phyloP scores from a whole-genome alignment of 2,329 filamentous ascomycete genomes.

The Sodiomyces alkalinus region DNA sequence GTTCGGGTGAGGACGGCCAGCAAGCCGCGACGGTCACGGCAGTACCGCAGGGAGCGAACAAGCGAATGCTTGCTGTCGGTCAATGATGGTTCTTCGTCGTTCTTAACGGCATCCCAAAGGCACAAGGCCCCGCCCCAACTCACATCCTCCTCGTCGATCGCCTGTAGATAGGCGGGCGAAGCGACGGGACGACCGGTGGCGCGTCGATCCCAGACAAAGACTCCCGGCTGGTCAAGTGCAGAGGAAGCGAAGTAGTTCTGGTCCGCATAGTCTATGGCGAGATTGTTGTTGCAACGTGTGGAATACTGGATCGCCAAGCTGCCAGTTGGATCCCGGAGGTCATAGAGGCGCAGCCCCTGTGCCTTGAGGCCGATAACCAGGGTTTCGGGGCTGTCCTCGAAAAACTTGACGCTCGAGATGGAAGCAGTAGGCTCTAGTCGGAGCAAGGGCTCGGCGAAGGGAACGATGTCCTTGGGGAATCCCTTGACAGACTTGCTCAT shows the following conservation, averaged over 20 bases:
- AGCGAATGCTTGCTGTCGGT: slow-evolving; percentile 42
- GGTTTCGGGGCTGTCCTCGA: slow-evolving; percentile 59
- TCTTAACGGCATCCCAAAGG: slow-evolving; percentile 40
- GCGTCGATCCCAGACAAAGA: slow-evolving; percentile 68
- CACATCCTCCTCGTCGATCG: slow-evolving; percentile 43
- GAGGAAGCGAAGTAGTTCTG: slow-evolving; percentile 77
- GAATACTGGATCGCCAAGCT: slow-evolving; percentile 32
- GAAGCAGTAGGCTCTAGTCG: slow-evolving; percentile 51
- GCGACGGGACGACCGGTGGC: slow-evolving; percentile 36
- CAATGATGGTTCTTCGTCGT: slow-evolving; percentile 30
- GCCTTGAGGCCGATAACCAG: slow-evolving; percentile 63
- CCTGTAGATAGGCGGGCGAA: slow-evolving; percentile 38
- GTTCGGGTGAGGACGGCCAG: slow-evolving; percentile 46
- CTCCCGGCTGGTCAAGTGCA: slow-evolving; percentile 55
- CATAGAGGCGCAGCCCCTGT: slow-evolving; percentile 61
- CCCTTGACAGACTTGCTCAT: slow-evolving; percentile 31
- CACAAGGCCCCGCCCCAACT: slow-evolving; percentile 48
- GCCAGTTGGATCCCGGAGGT: slow-evolving; percentile 49
- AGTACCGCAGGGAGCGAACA: slow-evolving; percentile 48
- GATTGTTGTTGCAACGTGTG: slow-evolving; percentile 52
- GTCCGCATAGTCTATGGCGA: slow-evolving; percentile 66
- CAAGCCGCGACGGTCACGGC: slow-evolving; percentile 44
- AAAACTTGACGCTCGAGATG: slow-evolving; percentile 74
- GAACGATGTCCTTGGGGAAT: slow-evolving; percentile 31
- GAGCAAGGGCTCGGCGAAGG: slow-evolving; percentile 40